Base-by-base conservation (phyloP, 2,329 filamentous ascomycete genomes). In the Acrodontium crateriforme region DNA sequence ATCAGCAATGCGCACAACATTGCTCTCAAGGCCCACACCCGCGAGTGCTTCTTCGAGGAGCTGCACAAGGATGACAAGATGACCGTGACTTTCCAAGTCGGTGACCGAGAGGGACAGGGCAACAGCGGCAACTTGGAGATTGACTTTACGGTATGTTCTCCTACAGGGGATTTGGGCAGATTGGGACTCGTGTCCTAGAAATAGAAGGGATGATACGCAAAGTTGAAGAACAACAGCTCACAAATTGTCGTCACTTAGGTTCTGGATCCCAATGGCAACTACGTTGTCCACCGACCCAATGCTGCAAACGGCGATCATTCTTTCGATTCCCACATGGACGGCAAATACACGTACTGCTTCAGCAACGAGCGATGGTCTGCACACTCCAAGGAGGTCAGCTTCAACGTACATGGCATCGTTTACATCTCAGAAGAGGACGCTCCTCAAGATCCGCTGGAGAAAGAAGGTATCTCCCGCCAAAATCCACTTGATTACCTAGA, bases 391-490 rank as follows among this genome's bases (percentile, higher is more conserved):
- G 89, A 98, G 58, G 87, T 98, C 29, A 92, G 83, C 31, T 98
- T 98, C 73, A 98, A 98, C 57, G 89, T 98, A 28, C 89, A 98
- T 60, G 89, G 89, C 45, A 83, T 98, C 41, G 87, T 98, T 52
- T 98, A 95, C 59, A 84, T 98, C 28, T 79, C 81, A 31, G 89
- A 95, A 58, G 66, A 71, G 35, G 87, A 95, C 47, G 69, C 78
- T 35, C 72, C 80, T 16, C 71, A 78, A 45, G 87, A 95, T 51
- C 89, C 89, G 12, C 65, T 98, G 42, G 89, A 98, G 56, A 69
- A 70, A 39, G 89, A 95, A 73, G 77, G 82, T 87, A 67, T n/a
- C n/a, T n/a, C n/a, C n/a, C n/a, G n/a, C n/a, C n/a, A n/a, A n/a
- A n/a, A n/a, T n/a, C n/a, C n/a, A n/a, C n/a, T n/a, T n/a, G n/a